phyloP scores from a whole-genome alignment of 306 rosid genomes.

The Castanea mollissima region DNA sequence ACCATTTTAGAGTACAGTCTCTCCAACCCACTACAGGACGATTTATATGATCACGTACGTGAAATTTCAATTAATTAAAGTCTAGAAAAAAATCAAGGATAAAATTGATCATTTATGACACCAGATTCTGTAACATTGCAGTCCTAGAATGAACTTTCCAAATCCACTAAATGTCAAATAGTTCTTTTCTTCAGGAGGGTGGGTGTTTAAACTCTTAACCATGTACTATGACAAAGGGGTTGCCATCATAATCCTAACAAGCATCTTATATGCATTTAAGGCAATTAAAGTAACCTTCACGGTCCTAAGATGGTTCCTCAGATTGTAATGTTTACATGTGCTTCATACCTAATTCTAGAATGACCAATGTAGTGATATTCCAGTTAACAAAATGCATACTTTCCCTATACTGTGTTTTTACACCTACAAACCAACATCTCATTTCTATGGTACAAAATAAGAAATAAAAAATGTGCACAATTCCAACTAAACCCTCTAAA shows the following conservation, averaged over 20 bases:
- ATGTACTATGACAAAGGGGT: neutral
- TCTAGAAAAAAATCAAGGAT: neutral
- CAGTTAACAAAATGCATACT: neutral
- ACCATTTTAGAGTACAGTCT: too few relatives aligned
- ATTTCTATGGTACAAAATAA: neutral
- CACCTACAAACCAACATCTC: neutral
- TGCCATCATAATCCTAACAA: neutral
- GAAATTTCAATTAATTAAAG: too few relatives aligned
- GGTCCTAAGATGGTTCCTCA: neutral
- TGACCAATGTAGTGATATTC: neutral
- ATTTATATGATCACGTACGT: too few relatives aligned
- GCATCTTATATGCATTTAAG: neutral
- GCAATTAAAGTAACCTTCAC: neutral
- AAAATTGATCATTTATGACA: neutral
- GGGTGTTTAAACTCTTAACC: neutral
- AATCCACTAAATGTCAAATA: neutral
- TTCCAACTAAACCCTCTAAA: neutral
- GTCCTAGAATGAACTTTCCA: neutral
- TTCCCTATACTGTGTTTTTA: neutral
- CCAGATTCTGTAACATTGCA: neutral
- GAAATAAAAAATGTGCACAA: slow-evolving; percentile 5
- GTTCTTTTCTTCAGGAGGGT: neutral
- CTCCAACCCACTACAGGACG: too few relatives aligned
- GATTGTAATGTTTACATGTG: neutral
- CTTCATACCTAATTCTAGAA: neutral